Percentiles rank a stretch among this genome's conserved stretches.
These are phyloP conservation scores for Torulaspora maleeae DNA, from an alignment of 805 yeast genomes.

Conservation along the genomic window DNA sequence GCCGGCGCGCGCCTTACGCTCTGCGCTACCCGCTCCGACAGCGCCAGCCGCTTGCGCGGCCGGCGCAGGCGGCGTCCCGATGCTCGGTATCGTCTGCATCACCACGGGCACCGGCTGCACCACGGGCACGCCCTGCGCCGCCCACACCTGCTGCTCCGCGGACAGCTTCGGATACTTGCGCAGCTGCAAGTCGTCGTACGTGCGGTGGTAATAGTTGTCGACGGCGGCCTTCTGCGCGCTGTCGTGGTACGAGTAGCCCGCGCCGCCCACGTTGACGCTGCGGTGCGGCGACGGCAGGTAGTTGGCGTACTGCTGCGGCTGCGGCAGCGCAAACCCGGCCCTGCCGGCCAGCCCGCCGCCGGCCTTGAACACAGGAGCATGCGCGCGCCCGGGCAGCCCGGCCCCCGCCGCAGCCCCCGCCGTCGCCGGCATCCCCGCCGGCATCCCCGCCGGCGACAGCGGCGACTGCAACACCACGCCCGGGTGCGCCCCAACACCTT, in stretches of 20 bases:
- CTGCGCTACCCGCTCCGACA: too few species aligned
- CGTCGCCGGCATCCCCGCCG: too few species aligned
- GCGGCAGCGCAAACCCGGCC: conserved; percentile 1
- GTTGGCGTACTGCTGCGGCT: conserved; percentile 1
- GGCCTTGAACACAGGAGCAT: too few species aligned
- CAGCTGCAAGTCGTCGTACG: conserved; percentile 4
- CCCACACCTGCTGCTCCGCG: background rate
- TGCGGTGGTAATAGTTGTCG: conserved; percentile 8
- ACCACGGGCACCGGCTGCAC: background rate
- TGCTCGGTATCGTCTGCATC: background rate
- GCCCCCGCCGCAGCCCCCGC: too few species aligned
- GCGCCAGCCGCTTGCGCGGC: too few species aligned
- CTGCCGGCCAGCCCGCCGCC: too few species aligned
- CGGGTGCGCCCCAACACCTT: background rate
- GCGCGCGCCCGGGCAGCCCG: too few species aligned
- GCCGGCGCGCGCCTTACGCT: background rate
- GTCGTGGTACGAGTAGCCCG: conserved; percentile 9
- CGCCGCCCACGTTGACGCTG: background rate
- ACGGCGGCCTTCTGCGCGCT: conserved; percentile 15
- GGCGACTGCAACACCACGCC: background rate
- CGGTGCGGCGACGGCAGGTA: conserved; percentile 11
- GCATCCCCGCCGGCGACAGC: background rate
- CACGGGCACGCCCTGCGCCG: background rate
- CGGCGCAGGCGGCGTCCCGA: background rate
- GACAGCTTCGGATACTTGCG: background rate